Evolutionary conservation across 805 yeast genomes (phyloP).

Genomic region (Wickerhamiella vanderwaltii): DNA sequence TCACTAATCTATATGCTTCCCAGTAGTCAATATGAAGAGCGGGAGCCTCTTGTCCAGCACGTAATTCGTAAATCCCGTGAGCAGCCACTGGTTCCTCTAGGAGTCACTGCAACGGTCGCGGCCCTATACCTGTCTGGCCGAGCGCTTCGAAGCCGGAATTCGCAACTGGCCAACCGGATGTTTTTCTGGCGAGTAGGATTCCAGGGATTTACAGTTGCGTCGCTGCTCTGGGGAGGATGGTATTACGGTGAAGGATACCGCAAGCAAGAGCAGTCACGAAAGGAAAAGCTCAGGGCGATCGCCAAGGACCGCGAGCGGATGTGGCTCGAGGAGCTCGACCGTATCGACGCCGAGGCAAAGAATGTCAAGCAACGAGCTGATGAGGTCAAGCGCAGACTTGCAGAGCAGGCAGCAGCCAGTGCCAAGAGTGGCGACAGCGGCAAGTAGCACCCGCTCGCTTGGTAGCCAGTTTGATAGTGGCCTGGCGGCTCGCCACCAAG

Average conservation of each 20-base stretch:
- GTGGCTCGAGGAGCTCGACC: conserved; percentile 77
- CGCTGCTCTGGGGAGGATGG: conserved; percentile 65
- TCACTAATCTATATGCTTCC: conserved; percentile 11
- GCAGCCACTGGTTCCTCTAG: conserved; percentile 84
- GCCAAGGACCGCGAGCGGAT: conserved; percentile 73
- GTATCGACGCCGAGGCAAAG: conserved; percentile 53
- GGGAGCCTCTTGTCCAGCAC: conserved; percentile 20
- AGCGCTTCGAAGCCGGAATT: conserved; percentile 61
- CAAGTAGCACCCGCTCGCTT: not conserved
- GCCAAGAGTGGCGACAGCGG: not conserved
- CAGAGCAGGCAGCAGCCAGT: not conserved
- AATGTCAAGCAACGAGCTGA: conserved; percentile 17
- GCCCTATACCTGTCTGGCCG: conserved; percentile 72
- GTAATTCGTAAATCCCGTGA: conserved; percentile 45
- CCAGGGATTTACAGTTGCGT: conserved; percentile 73
- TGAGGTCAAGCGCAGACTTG: conserved; percentile 14
- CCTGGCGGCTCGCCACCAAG: too few species aligned
- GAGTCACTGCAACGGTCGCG: conserved; percentile 62
- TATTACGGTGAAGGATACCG: conserved; percentile 44
- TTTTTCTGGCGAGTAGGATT: conserved; percentile 82
- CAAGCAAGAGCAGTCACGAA: conserved; percentile 30
- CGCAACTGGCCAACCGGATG: conserved; percentile 67
- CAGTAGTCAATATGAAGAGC: conserved; percentile 14
- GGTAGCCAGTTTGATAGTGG: too few species aligned
- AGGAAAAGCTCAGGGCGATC: conserved; percentile 58